Percentiles rank a stretch among this genome's conserved stretches.
Conservation (phyloP, 257 asterid species). For the Solanum chmielewskii region DNA sequence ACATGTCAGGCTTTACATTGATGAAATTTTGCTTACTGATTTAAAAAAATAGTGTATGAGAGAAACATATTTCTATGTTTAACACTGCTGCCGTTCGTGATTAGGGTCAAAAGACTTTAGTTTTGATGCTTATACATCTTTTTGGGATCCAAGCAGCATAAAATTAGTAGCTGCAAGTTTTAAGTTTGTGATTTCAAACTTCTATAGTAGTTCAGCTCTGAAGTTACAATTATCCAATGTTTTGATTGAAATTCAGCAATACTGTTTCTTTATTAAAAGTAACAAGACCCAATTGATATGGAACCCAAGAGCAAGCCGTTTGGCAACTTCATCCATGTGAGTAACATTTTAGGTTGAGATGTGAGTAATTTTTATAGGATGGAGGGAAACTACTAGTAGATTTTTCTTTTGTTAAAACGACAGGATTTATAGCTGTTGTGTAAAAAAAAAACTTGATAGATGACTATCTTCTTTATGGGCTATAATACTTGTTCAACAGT, state of each 20-base stretch:
- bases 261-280: not conserved
- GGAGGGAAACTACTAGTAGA: not conserved
- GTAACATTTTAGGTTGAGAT: not conserved
- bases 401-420: not conserved
- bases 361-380: not conserved
- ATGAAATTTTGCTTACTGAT: not conserved
- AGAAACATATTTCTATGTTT: not conserved
- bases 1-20: not conserved
- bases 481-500: not conserved
- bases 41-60: not conserved
- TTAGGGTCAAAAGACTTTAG: not conserved
- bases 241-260: not conserved
- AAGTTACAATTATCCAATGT: not conserved
- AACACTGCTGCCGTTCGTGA: not conserved
- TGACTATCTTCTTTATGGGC: not conserved
- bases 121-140: not conserved
- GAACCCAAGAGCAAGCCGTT: not conserved
- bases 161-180: not conserved
- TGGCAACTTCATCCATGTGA: not conserved
- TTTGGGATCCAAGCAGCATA: not conserved
- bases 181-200: not conserved
- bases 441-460: not conserved
- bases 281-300: not conserved
- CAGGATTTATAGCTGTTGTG: not conserved
- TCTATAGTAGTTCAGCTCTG: not conserved